Base-by-base conservation (phyloP, 257 asterid species). In the Datura wrightii region DNA sequence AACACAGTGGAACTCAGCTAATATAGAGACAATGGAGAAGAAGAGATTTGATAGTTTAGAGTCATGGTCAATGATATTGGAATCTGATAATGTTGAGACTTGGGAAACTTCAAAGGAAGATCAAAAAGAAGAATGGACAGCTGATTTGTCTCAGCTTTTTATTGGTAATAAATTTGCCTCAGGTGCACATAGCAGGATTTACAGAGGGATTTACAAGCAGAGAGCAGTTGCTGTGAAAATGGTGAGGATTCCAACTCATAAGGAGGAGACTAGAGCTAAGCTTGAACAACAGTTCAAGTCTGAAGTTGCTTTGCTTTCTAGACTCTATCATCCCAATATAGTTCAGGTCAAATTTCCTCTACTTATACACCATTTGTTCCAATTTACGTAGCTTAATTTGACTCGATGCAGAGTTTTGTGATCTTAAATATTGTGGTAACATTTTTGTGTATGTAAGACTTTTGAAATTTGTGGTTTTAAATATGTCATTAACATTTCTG, bases 11-110 rank as follows among this genome's bases (percentile, higher is more conserved):
- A 86, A 90, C 83, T 76, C 82, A 76, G 11, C 31, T 16, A 94
- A 91, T 16, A 70, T 65, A 3, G 88, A 90, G 16, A 92, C 83
- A 85, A 93, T 96, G 98, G 98, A 94, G 80, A 89, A 93, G 90
- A 97, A 89, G 89, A 91, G 98, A 76, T 91, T 95, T 86, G 99
- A 97, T 89, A 97, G 99, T 87, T 70, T 95, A 62, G 98, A 97
- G 42, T 97, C 99, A 42, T 97, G 99, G 99, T 95, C 98, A 34
- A 95, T 95, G 99, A 94, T 97, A 58, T 80, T 97, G 83, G 99
- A 96, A n/a, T 93, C 98, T 5, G 99, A 93, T 83, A 94, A 94
- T 85, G 88, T 92, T 19, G 99, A 96, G 62, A 91, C 90, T 0
- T 94, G 98, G 98, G 99, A 94, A 41, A 91, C 90, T 3, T 86